Base-by-base conservation (phyloP, 495 filamentous ascomycete genomes). In the Aspergillus ellipticus region DNA sequence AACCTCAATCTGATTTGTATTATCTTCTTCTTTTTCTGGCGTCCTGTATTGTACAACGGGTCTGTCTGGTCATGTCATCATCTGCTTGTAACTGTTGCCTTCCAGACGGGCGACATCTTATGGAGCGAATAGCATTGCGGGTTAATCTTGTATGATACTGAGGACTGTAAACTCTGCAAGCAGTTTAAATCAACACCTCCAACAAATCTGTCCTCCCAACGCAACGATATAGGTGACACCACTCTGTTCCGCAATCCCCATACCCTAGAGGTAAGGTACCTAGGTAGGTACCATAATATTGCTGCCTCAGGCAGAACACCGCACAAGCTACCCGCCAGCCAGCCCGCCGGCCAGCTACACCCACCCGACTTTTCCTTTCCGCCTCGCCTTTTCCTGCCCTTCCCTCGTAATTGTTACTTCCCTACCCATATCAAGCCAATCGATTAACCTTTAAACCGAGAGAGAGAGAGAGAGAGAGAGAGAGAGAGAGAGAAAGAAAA, bases 301-400 rank as follows among this genome's bases (percentile, higher is more conserved):
- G 4, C 11, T 39, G 35, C 35, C 48, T 50, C 26, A 50, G 48
- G 48, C 48, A 50, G 15, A 29, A 33, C n/a, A n/a, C n/a, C n/a
- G n/a, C n/a, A 50, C 48, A 49, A 16, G 6, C 24, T 24, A 49
- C 0, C 47, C 24, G 29, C 24, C 10, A 11, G 3, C 46, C 7
- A 49, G 10, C n/a, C n/a, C n/a, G n/a, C n/a, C n/a, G n/a, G n/a
- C n/a, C 24, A 3, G 7, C 24, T 7, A 28, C 5, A 6, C 6
- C 13, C 24, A 31, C 26, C 15, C 19, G 5, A 49, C 24, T 17
- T 50, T 37, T 51, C 49, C 49, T 19, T 51, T 15, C 10, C 19
- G 16, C 2, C 1, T 4, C 17, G 6, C 4, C 11, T 13, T 39
- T n/a, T n/a, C 35, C 35, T n/a, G 4, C 33, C 8, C n/a, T n/a